Conservation (phyloP, 371 early-diverging fungal genomes). For the Entomophthora muscae region DNA sequence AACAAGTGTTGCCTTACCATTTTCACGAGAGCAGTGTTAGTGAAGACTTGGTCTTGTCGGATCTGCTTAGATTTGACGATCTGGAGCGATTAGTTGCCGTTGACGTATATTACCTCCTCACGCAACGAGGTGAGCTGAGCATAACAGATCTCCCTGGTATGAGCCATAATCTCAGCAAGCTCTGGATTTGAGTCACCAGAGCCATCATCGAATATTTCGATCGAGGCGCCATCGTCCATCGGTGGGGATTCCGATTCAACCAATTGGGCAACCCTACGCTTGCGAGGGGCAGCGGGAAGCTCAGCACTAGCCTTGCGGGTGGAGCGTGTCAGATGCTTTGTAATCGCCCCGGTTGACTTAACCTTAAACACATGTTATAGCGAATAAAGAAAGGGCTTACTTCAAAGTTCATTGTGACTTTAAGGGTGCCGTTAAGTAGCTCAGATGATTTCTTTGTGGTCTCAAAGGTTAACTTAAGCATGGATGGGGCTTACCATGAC, state of each 20-base stretch:
- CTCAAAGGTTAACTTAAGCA: not conserved
- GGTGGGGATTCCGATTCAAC: not conserved
- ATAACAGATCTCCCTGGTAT: not conserved
- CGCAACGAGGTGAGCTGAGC: not conserved
- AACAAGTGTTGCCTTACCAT: not conserved
- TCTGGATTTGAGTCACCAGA: not conserved
- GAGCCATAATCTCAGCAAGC: not conserved
- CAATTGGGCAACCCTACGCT: not conserved
- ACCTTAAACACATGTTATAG: not conserved
- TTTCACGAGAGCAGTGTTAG: not conserved
- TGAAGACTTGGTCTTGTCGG: not conserved
- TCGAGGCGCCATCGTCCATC: not conserved
- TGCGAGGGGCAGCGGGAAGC: not conserved
- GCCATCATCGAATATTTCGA: not conserved
- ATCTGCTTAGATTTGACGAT: not conserved
- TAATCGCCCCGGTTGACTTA: not conserved
- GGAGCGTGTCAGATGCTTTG: not conserved
- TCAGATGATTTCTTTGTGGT: not conserved
- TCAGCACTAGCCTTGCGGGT: not conserved
- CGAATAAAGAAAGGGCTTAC: not conserved
- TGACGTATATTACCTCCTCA: not conserved
- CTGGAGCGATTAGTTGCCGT: not conserved
- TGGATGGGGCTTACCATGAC: not conserved
- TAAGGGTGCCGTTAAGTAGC: not conserved
- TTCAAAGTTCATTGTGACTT: not conserved